These are phyloP conservation scores for Phytophthora foliorum DNA, from an alignment of 352 stramenopile species.

Conservation along the genomic window DNA sequence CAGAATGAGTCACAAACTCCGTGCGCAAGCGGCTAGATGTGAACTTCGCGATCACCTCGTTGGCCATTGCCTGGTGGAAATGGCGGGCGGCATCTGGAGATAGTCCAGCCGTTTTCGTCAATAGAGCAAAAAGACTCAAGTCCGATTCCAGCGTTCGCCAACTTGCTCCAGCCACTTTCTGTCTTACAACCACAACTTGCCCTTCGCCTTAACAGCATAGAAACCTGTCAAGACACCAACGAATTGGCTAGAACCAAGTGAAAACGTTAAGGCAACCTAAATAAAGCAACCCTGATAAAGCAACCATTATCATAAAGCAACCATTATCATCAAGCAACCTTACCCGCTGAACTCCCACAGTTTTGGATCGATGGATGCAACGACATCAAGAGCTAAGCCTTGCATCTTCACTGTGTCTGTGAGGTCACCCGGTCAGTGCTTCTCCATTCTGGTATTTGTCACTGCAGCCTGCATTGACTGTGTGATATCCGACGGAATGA, in stretches of 20 bases:
- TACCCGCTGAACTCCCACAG: constrained; percentile 19
- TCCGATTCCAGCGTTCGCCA: constrained; percentile 6
- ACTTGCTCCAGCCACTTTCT: constrained; percentile 15
- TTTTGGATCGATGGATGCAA: constrained; percentile 4
- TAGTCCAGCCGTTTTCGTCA: background rate
- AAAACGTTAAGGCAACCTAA: constrained; percentile 7
- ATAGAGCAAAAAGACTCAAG: constrained; percentile 1
- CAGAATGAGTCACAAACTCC: background rate
- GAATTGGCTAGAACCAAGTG: constrained; percentile 1
- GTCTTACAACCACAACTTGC: constrained; percentile 10
- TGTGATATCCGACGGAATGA: constrained; percentile 4
- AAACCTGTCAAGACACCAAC: constrained; percentile 2
- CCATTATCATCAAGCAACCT: too few relatives aligned
- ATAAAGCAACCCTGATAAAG: constrained; percentile 9
- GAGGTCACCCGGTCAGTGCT: background rate
- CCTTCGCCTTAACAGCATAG: constrained; percentile 5
- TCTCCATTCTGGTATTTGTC: background rate
- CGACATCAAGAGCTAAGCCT: constrained; percentile 7
- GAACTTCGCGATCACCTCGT: constrained; percentile 17
- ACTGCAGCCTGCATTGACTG: constrained; percentile 8
- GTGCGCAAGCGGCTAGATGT: background rate
- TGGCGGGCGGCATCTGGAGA: background rate
- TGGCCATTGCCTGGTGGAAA: background rate
- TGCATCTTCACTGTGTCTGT: background rate
- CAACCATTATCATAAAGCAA: too few relatives aligned